These are phyloP conservation scores for Cutaneotrichosporon sp. DNA, from an alignment of 1,284 basidiomycete genomes.

Conservation along the genomic window DNA sequence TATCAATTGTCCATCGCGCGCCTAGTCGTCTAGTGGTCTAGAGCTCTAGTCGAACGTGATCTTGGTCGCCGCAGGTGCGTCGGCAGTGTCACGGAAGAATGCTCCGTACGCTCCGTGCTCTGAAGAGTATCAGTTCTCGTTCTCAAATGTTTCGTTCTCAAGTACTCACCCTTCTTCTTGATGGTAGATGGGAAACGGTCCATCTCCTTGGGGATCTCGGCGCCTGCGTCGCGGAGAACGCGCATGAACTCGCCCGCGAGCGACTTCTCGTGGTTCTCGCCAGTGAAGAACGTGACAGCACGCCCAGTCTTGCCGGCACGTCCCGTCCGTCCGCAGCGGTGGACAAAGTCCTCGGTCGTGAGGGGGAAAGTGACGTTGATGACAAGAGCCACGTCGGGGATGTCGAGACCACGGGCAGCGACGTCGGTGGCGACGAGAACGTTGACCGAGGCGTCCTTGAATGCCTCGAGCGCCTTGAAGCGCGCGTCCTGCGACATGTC, in stretches of 20 bases:
- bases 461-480: constrained; percentile 80
- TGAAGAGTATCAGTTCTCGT: neutral
- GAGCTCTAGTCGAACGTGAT: constrained; percentile 67
- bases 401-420: constrained; percentile 93
- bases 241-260: constrained; percentile 92
- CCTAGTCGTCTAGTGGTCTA: neutral
- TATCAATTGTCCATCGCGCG: neutral
- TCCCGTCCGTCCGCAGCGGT: constrained; percentile 94
- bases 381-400: constrained; percentile 89
- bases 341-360: constrained; percentile 86
- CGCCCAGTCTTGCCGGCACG: constrained; percentile 88
- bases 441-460: constrained; percentile 80
- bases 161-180: constrained; percentile 82
- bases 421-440: constrained; percentile 97
- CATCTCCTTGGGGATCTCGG: constrained; percentile 66
- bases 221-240: constrained; percentile 85
- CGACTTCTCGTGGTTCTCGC: constrained; percentile 77
- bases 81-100: constrained; percentile 75
- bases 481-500: constrained; percentile 87
- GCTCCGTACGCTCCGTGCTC: constrained; percentile 58
- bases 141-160: no score
- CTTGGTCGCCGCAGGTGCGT: constrained; percentile 77
- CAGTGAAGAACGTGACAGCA: constrained; percentile 95
- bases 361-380: constrained; percentile 97
- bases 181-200: constrained; percentile 93